Conservation (phyloP, 805 yeast genomes). For the Schwanniomyces yamadae region DNA sequence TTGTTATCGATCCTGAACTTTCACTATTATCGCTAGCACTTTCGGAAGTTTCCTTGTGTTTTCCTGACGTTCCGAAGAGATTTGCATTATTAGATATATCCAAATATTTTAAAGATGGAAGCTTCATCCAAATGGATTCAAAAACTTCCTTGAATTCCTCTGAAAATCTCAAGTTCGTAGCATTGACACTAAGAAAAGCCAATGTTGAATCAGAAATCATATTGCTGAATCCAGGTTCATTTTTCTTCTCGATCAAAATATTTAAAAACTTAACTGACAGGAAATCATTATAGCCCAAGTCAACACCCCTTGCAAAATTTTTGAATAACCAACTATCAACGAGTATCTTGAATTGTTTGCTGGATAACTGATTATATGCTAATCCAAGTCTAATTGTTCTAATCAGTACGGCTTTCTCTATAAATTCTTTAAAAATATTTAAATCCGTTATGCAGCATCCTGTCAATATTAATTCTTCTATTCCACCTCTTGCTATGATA, state of each 20-base stretch:
- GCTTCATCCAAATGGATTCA: conserved; percentile 48
- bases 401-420: conserved; percentile 54
- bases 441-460: conserved; percentile 68
- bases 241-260: conserved; percentile 35
- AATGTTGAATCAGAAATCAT: conserved; percentile 22
- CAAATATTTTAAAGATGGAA: conserved; percentile 63
- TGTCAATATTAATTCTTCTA: conserved; percentile 75
- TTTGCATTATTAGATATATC: conserved; percentile 72
- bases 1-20: background rate
- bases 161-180: conserved; percentile 56
- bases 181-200: conserved; percentile 59
- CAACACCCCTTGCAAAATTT: conserved; percentile 63
- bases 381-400: conserved; percentile 68
- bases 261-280: conserved; percentile 33
- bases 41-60: background rate
- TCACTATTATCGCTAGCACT: background rate
- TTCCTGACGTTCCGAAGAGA: conserved; percentile 55
- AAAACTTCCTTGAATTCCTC: conserved; percentile 48
- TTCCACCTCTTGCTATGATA: conserved; percentile 64
- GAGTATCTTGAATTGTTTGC: conserved; percentile 53
- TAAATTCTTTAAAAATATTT: conserved; percentile 51
- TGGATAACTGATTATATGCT: conserved; percentile 67
- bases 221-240: conserved; percentile 17
- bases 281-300: conserved; percentile 80
- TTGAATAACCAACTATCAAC: conserved; percentile 58